A percentile compares a stretch with the other conserved stretches of the same genome.
These are phyloP conservation scores for Ganoderma lingzhi DNA, from an alignment of 1,284 basidiomycete species.

Conservation along the genomic window DNA sequence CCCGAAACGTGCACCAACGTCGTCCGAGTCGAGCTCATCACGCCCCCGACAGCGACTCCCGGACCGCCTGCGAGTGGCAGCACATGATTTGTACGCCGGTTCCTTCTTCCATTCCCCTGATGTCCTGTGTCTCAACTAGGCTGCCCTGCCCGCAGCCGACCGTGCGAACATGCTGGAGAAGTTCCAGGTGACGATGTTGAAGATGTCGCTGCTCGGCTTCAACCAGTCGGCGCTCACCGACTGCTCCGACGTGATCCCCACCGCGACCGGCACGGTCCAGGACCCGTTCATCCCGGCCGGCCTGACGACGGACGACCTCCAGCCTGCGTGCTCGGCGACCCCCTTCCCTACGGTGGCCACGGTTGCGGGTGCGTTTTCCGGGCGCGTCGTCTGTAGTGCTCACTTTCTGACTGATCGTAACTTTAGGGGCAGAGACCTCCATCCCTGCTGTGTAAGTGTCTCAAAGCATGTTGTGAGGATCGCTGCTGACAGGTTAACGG, in stretches of 20 bases:
- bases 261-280: constrained; percentile 27
- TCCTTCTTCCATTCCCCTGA: no score
- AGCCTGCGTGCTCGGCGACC: constrained; percentile 24
- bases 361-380: constrained; percentile 20
- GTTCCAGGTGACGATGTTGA: constrained; percentile 38
- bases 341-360: constrained; percentile 28
- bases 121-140: neutral
- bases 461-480: no score
- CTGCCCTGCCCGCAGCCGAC: constrained; percentile 25
- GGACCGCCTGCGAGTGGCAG: constrained; percentile 49
- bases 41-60: constrained; percentile 32
- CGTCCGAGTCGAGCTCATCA: neutral
- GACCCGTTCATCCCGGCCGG: constrained; percentile 38
- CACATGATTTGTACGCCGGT: constrained; percentile 37
- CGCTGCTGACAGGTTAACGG: neutral
- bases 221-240: constrained; percentile 38
- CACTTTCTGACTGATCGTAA: neutral
- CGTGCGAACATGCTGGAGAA: constrained; percentile 38
- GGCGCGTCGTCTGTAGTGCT: neutral
- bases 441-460: constrained; percentile 22
- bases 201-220: constrained; percentile 44
- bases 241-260: constrained; percentile 48
- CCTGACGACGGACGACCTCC: constrained; percentile 26
- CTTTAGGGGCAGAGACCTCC: constrained; percentile 20
- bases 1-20: neutral